Evolutionary conservation across 768 basidiomycete genomes (phyloP), one percentile per base, ranked within the genome.

Genomic region (Epithele typhae): DNA sequence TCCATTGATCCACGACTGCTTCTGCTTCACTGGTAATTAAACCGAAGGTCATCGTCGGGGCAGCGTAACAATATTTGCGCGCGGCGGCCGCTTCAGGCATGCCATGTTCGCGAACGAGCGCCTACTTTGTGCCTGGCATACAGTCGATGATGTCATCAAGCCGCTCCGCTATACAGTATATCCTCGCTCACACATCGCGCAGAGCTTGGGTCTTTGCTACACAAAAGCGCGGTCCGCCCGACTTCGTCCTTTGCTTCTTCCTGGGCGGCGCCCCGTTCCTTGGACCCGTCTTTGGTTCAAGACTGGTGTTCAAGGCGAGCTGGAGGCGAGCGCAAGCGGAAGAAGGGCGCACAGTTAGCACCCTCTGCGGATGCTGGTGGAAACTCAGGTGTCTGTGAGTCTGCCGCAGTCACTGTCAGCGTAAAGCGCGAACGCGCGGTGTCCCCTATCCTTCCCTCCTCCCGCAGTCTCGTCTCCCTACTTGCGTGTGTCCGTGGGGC

Each of bases 381-480:
- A n/a, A n/a, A n/a, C n/a, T n/a, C n/a, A n/a, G n/a, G n/a, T 25
- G 24, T 22, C 11, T 15, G 35, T 44, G 18, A 37, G 25, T 25
- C 32, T 7, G 5, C 11, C 6, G 21, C 10, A 4, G 37, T 21
- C 32, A 33, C 40, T n/a, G n/a, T 51, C 12, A 25, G 36, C 3
- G 41, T 55, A 15, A 55, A 55, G 38, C 50, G 54, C 21, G 54
- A 55, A 17, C 50, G 50, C 24, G 54, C 54, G 5, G 45, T 30
- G 34, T 55, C 54, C 15, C 54, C 54, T 6, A 4, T 34, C 8
- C 45, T 46, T n/a, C n/a, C n/a, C 17, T 25, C 35, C 15, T 18
- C 35, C 14, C 44, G 34, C 14, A 14, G 8, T 30, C 27, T 7
- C 5, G 25, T 37, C 3, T n/a, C 4, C n/a, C n/a, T n/a, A n/a